These are phyloP conservation scores for Neonectria ditissima DNA, from an alignment of 2,329 filamentous ascomycete species.

Conservation along the genomic window DNA sequence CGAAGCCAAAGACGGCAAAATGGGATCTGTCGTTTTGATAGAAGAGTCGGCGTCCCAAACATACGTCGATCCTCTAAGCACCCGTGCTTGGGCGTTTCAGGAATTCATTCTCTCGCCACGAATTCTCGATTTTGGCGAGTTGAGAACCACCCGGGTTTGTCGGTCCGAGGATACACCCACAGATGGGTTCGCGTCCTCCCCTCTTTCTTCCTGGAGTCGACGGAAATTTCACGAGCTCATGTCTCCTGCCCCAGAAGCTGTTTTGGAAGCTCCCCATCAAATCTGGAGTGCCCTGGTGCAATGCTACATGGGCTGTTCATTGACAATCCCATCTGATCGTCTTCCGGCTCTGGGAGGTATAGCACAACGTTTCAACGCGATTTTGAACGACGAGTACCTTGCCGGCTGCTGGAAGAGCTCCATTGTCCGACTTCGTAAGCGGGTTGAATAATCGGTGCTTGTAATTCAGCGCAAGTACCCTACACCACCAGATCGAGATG, in stretches of 20 bases:
- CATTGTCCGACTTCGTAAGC: not conserved
- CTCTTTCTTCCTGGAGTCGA: constrained; percentile 6
- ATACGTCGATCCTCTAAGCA: constrained; percentile 1
- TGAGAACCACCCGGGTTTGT: constrained; percentile 10
- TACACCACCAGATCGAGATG: not conserved
- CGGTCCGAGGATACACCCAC: not conserved
- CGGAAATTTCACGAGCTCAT: constrained; percentile 4
- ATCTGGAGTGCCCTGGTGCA: not conserved
- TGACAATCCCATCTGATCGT: not conserved
- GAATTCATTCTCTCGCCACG: constrained; percentile 6
- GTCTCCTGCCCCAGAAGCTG: not conserved
- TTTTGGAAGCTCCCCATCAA: not conserved
- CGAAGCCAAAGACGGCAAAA: not conserved
- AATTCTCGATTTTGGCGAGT: constrained; percentile 1
- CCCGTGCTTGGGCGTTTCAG: constrained; percentile 4
- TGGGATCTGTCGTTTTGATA: not conserved
- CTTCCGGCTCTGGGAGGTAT: not conserved
- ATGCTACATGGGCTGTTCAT: not conserved
- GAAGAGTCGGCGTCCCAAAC: not conserved
- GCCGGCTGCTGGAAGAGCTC: not conserved
- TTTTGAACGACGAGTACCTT: not conserved
- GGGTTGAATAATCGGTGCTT: not conserved
- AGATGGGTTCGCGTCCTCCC: constrained; percentile 1
- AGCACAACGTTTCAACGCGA: not conserved
- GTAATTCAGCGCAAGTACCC: not conserved